Evolutionary conservation across 495 filamentous ascomycete species (phyloP), one percentile per base, ranked within the genome.

Genomic region (Penicillium ochrochloron): DNA sequence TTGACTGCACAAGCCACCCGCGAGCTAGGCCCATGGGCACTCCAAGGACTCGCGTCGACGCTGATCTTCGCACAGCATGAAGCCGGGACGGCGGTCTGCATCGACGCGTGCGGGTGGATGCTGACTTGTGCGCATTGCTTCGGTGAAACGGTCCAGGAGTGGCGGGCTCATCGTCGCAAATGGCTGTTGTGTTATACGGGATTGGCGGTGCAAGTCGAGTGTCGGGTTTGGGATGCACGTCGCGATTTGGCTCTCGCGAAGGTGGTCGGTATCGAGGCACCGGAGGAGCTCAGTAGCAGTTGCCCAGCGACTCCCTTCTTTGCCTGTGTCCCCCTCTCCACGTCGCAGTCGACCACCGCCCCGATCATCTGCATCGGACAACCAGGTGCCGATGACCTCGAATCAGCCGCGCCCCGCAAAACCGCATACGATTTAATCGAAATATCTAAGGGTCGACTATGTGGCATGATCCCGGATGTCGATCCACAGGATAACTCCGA

Each of bases 61-160:
- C 73, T 83, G 25, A 77, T 83, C 29, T 85, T 83, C 56, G 80
- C 76, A 34, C 80, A 82, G 60, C 68, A 78, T 37, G 76, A 81
- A 62, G 82, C 80, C 11, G 79, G 80, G 29, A 82, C 79, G 5
- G 80, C 82, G 3, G 74, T 83, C n/a, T 83, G 76, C 59, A 77
- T 84, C 33, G 67, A 73, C 2, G 39, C 73, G 33, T 57, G 66
- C 14, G 82, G 80, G 15, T 63, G 82, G 34, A 65, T 84, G 12
- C 61, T 84, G 35, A 84, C 80, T 17, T 81, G 79, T 63, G 48
- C 48, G 14, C 48, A 52, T 71, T 84, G 82, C 63, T 64, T 84
- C 8, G 78, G 75, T 17, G 80, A 78, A 56, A 72, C 51, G 7
- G 48, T 23, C 7, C 60, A 61, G 21, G 70, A 76, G 11, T 68